phyloP scores from a whole-genome alignment of 768 basidiomycete species.

The Glaciozyma antarctica region DNA sequence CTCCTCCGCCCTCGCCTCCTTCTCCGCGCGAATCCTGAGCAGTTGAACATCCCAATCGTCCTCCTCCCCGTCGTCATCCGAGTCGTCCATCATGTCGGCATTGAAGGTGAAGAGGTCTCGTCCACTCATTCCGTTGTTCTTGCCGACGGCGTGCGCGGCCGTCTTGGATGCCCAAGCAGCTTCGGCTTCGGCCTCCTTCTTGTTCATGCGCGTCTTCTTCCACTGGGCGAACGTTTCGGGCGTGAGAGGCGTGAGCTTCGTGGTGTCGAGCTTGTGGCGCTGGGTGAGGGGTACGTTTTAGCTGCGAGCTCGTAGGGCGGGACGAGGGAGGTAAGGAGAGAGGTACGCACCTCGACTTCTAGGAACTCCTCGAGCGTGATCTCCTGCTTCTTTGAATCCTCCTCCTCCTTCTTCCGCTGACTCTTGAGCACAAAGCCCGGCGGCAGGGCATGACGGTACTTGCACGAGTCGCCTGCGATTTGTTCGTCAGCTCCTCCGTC shows the following conservation, averaged over 20 bases:
- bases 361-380: slow-evolving; percentile 95
- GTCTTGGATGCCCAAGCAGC: slow-evolving; percentile 73
- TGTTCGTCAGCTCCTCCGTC: not conserved
- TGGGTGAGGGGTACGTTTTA: slow-evolving; percentile 37
- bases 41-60: slow-evolving; percentile 48
- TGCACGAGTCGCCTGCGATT: slow-evolving; percentile 54
- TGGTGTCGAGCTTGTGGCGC: slow-evolving; percentile 87
- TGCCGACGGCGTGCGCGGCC: slow-evolving; percentile 69
- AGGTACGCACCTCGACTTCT: slow-evolving; percentile 72
- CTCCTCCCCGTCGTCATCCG: slow-evolving; percentile 52
- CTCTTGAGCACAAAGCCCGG: slow-evolving; percentile 93
- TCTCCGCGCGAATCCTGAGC: slow-evolving; percentile 57
- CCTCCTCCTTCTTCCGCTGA: slow-evolving; percentile 81
- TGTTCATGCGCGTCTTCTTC: slow-evolving; percentile 91
- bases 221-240: slow-evolving; percentile 81
- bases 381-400: slow-evolving; percentile 69
- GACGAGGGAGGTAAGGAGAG: not conserved
- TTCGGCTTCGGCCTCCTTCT: slow-evolving; percentile 84
- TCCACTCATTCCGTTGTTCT: slow-evolving; percentile 86
- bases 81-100: slow-evolving; percentile 51
- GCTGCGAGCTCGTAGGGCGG: not conserved
- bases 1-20: slow-evolving; percentile 51
- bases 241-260: slow-evolving; percentile 81
- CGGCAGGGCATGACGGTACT: slow-evolving; percentile 89
- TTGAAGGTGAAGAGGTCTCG: slow-evolving; percentile 95